Evolutionary conservation across 345 rosid species (phyloP).

Genomic region (Salix exigua): DNA sequence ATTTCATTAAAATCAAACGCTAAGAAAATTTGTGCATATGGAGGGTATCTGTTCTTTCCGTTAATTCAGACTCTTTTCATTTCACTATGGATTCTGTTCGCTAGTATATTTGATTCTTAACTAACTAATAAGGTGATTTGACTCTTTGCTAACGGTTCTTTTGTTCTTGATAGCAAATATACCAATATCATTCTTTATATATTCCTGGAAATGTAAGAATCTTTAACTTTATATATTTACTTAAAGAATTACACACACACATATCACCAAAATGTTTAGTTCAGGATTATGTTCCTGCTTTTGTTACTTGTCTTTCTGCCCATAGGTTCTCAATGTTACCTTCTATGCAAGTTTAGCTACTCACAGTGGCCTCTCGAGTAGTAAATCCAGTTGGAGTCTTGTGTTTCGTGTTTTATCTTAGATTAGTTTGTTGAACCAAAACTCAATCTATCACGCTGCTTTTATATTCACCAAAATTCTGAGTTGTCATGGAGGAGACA

Average conservation of each 20-base stretch:
- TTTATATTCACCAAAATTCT: conserved; percentile 15
- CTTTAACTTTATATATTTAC: conserved; percentile 13
- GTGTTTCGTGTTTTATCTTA: conserved; percentile 17
- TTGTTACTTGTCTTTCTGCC: conserved; percentile 29
- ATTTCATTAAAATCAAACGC: conserved; percentile 25
- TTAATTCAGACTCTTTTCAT: conserved; percentile 17
- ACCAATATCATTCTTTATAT: conserved; percentile 31
- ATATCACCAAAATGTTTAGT: conserved; percentile 15
- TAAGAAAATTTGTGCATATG: conserved; percentile 34
- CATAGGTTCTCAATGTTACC: conserved; percentile 16
- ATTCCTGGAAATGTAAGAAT: conserved; percentile 40
- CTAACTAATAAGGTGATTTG: conserved; percentile 18
- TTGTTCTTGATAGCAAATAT: conserved; percentile 25
- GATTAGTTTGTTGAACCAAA: conserved; percentile 12
- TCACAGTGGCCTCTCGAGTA: conserved; percentile 56
- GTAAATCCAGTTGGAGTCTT: conserved; percentile 18
- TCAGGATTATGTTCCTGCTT: conserved; percentile 4
- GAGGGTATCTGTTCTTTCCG: conserved; percentile 31
- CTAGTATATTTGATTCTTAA: conserved; percentile 23
- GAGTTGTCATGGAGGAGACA: conserved; percentile 70
- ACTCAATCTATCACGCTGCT: neutral
- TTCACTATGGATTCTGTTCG: conserved; percentile 35
- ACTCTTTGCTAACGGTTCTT: conserved; percentile 36
- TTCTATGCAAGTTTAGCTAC: conserved; percentile 30
- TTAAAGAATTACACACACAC: conserved; percentile 7